Percentiles rank a stretch among this genome's conserved stretches.
Conservation (phyloP, 352 stramenopile genomes). For the Globisporangium megalacanthum region DNA sequence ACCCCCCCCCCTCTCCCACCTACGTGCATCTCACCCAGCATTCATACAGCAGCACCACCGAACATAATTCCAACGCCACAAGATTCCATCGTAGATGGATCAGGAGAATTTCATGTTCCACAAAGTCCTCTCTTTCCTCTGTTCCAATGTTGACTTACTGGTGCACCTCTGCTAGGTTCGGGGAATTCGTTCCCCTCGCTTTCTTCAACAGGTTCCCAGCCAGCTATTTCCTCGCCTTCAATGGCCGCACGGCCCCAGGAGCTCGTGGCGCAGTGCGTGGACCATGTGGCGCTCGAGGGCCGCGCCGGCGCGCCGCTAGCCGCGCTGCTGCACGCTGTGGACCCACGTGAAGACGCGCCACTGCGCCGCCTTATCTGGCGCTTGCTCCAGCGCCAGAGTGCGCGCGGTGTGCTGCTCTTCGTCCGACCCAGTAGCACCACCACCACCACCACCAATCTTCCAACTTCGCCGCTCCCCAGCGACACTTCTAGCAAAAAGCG, state of each 20-base stretch:
- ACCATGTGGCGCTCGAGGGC: conserved; percentile 61
- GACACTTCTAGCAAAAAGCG: conserved; percentile 41
- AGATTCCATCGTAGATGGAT: too few relatives aligned
- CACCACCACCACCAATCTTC: not conserved
- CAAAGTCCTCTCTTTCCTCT: too few relatives aligned
- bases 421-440: conserved; percentile 17
- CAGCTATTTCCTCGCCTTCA: too few relatives aligned
- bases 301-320: conserved; percentile 31
- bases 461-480: not conserved
- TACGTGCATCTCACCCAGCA: too few relatives aligned
- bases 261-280: conserved; percentile 53
- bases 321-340: conserved; percentile 34
- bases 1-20: too few relatives aligned
- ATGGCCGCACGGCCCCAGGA: conserved; percentile 23
- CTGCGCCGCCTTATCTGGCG: conserved; percentile 55
- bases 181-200: too few relatives aligned
- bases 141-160: too few relatives aligned
- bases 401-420: conserved; percentile 43
- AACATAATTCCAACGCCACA: too few relatives aligned
- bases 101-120: too few relatives aligned
- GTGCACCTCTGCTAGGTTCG: too few relatives aligned
- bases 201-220: too few relatives aligned
- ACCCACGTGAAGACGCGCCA: conserved; percentile 28
- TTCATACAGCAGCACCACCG: too few relatives aligned
- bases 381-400: conserved; percentile 40